phyloP scores from a whole-genome alignment of 352 stramenopile species.

The Phytophthora brassicae region DNA sequence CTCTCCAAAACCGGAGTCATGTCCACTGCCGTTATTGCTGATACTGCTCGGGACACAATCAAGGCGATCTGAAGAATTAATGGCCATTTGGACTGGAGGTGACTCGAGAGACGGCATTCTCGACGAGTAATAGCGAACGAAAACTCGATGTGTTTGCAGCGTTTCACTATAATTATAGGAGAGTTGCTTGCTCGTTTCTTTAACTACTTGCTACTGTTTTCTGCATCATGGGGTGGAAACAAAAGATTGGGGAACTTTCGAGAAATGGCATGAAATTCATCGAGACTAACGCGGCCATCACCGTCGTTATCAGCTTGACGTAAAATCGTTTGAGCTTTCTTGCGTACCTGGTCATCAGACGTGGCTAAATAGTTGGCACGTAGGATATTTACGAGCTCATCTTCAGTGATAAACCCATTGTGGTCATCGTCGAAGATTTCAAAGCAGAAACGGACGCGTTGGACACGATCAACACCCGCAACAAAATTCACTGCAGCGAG shows the following conservation, averaged over 20 bases:
- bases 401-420: conserved; percentile 87
- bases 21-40: conserved; percentile 10
- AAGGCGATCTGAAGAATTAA: conserved; percentile 9
- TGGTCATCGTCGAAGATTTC: conserved; percentile 94
- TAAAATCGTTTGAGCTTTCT: conserved; percentile 87
- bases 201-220: background rate
- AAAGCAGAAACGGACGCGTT: conserved; percentile 93
- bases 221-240: conserved; percentile 65
- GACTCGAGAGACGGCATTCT: conserved; percentile 24
- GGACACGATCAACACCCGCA: conserved; percentile 57
- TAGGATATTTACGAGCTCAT: conserved; percentile 91
- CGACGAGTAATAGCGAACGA: too few relatives aligned
- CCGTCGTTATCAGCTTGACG: conserved; percentile 81
- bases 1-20: conserved; percentile 19
- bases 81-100: conserved; percentile 10
- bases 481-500: conserved; percentile 92
- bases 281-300: conserved; percentile 72
- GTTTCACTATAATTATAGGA: conserved; percentile 26
- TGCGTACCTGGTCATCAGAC: conserved; percentile 68
- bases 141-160: conserved; percentile 1
- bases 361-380: conserved; percentile 88
- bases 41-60: conserved; percentile 3
- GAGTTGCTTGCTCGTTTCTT: background rate
- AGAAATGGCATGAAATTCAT: conserved; percentile 86
- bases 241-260: conserved; percentile 92